phyloP scores from a whole-genome alignment of 257 asterid species.

The Forsythia viridissima region DNA sequence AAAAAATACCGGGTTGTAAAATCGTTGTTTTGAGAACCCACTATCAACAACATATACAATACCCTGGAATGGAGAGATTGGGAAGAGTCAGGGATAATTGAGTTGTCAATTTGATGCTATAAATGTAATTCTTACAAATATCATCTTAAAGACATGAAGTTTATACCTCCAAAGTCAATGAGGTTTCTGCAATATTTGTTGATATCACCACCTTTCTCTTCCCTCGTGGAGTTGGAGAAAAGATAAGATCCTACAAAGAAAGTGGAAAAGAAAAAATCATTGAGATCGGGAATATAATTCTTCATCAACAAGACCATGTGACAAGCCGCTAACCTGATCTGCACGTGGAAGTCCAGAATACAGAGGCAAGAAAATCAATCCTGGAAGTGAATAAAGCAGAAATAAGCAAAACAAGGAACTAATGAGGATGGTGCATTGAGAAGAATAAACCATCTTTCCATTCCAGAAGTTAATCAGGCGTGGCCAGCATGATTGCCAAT shows the following conservation, averaged over 20 bases:
- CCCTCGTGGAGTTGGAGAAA: slow-evolving; percentile 94
- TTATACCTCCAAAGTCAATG: slow-evolving; percentile 90
- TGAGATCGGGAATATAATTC: neutral
- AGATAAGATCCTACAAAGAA: slow-evolving; percentile 71
- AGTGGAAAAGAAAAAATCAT: slow-evolving; percentile 12
- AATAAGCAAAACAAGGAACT: neutral
- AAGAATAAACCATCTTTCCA: slow-evolving; percentile 14
- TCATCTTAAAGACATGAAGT: slow-evolving; percentile 2
- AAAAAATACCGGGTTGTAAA: slow-evolving; percentile 83
- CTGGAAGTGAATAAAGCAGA: slow-evolving; percentile 43
- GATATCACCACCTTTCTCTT: slow-evolving; percentile 92
- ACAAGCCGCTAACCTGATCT: slow-evolving; percentile 65
- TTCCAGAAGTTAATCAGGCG: neutral
- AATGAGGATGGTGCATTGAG: slow-evolving; percentile 3
- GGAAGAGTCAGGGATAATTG: slow-evolving; percentile 25
- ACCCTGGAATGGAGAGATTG: slow-evolving; percentile 55
- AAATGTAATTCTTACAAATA: neutral
- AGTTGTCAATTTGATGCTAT: slow-evolving; percentile 14
- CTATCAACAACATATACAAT: slow-evolving; percentile 89
- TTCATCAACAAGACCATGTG: slow-evolving; percentile 1
- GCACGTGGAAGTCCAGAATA: slow-evolving; percentile 93
- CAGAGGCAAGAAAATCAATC: slow-evolving; percentile 77
- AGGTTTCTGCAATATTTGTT: slow-evolving; percentile 97
- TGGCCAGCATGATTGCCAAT: neutral
- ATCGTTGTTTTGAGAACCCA: slow-evolving; percentile 92